Percentiles rank a stretch among this genome's conserved stretches.
Evolutionary conservation across 768 basidiomycete genomes (phyloP).

Genomic region (Amanita rimosa): DNA sequence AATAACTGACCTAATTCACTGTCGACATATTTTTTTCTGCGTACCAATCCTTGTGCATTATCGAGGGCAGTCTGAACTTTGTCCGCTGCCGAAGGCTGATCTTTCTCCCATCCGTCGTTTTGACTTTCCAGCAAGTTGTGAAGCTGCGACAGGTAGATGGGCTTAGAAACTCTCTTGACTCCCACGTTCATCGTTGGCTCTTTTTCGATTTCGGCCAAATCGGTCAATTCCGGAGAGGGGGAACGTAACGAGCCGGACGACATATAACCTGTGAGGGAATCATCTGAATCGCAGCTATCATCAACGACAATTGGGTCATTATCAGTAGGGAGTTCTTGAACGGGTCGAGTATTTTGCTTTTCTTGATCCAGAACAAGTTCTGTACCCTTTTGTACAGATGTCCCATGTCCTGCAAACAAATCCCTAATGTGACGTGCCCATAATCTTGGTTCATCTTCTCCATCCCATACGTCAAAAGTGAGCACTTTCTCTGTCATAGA

Average conservation of each 20-base stretch:
- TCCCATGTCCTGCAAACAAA: conserved; percentile 39
- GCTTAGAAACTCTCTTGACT: conserved; percentile 58
- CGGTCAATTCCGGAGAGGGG: conserved; percentile 69
- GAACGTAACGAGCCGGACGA: conserved; percentile 52
- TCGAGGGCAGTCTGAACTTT: conserved; percentile 72
- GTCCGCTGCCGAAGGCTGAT: conserved; percentile 55
- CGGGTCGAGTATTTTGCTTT: conserved; percentile 5
- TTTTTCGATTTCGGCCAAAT: conserved; percentile 72
- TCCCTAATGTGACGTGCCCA: conserved; percentile 57
- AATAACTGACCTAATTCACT: conserved; percentile 68
- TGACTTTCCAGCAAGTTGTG: conserved; percentile 57
- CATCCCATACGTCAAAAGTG: conserved; percentile 80
- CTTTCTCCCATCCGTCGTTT: conserved; percentile 38
- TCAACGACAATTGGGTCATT: conserved; percentile 12
- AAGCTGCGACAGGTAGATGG: conserved; percentile 86
- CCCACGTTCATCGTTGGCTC: conserved; percentile 76
- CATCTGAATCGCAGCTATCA: conserved; percentile 62
- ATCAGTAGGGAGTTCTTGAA: neutral
- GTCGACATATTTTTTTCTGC: conserved; percentile 77
- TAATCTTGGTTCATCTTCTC: conserved; percentile 47
- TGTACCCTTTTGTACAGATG: conserved; percentile 26
- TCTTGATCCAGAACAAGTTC: conserved; percentile 5
- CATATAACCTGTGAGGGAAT: conserved; percentile 75
- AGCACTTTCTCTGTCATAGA: conserved; percentile 50
- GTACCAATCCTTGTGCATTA: conserved; percentile 72